Evolutionary conservation across 306 rosid genomes (phyloP).

Genomic region (Cucumis melo): DNA sequence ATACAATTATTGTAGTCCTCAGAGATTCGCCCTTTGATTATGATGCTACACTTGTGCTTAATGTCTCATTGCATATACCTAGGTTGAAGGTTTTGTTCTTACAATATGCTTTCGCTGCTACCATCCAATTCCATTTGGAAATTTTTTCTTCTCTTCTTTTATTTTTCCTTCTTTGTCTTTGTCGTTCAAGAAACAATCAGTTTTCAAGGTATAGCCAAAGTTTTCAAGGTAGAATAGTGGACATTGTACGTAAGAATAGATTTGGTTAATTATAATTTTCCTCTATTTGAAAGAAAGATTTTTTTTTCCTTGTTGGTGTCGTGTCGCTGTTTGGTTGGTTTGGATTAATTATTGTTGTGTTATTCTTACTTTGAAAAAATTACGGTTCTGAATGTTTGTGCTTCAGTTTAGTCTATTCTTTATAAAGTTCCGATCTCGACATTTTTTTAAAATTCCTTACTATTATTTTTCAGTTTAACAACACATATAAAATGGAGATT

Average conservation of each 20-base stretch:
- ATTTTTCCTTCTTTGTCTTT: no score
- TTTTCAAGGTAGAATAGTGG: background rate
- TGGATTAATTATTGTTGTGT: no score
- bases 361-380: background rate
- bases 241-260: background rate
- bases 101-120: background rate
- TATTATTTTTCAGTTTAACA: no score
- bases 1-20: background rate
- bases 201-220: background rate
- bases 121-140: background rate
- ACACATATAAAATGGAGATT: no score
- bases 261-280: background rate
- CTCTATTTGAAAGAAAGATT: background rate
- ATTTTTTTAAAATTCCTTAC: no score
- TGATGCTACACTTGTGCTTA: background rate
- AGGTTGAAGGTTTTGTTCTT: background rate
- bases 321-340: no score
- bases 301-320: no score
- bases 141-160: no score
- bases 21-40: background rate
- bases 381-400: background rate
- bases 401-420: background rate
- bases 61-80: slow-evolving; percentile 1
- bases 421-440: no score
- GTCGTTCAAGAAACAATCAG: background rate